These are phyloP conservation scores for Xylaria bambusicola DNA, from an alignment of 495 filamentous ascomycete species.

Conservation along the genomic window DNA sequence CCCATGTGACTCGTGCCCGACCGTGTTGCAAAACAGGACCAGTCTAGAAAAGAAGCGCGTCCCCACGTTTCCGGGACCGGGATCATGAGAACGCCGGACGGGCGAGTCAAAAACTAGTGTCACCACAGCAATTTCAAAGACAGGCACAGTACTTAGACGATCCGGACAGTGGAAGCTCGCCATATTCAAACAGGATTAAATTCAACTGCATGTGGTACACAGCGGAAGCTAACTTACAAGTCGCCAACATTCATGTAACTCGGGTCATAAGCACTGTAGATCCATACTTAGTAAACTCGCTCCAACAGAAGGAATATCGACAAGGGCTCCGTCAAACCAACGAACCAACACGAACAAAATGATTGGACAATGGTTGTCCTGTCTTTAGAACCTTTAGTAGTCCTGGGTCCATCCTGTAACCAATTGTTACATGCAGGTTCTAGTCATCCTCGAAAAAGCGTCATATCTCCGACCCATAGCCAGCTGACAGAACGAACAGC, in stretches of 20 bases:
- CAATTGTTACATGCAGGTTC: neutral
- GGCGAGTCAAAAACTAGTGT: neutral
- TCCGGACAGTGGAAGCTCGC: no score
- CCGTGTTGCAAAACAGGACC: neutral
- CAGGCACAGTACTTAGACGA: no score
- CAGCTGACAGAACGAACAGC: neutral
- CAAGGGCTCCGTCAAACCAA: slow-evolving; percentile 1
- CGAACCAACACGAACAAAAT: neutral
- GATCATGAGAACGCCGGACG: neutral
- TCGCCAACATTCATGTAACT: no score
- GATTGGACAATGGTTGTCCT: neutral
- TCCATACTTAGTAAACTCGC: neutral
- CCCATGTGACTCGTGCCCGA: slow-evolving; percentile 13
- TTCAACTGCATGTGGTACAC: no score
- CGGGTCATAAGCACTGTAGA: no score
- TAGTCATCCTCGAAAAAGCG: neutral
- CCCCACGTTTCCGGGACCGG: neutral
- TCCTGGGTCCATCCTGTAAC: neutral
- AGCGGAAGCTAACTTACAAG: no score
- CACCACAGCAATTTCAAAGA: no score
- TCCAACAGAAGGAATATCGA: neutral
- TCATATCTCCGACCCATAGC: slow-evolving; percentile 1
- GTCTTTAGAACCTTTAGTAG: neutral
- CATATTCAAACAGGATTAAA: no score
- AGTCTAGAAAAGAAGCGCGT: neutral